Conservation (phyloP, 164 flowering plant genomes). For the Protea cynaroides region DNA sequence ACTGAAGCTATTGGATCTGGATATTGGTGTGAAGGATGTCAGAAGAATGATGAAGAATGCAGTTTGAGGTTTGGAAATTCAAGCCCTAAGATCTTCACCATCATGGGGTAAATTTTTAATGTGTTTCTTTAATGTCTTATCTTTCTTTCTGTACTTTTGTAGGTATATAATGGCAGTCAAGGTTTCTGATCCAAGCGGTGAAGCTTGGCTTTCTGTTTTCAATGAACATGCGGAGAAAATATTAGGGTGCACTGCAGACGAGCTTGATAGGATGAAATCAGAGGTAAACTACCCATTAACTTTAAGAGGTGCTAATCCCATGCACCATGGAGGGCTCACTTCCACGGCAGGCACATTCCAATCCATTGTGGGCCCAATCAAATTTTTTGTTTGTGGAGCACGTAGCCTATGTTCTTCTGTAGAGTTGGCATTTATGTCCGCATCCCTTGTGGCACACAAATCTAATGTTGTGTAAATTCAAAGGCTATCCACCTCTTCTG, state of each 20-base stretch:
- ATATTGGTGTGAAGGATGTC: conserved; percentile 95
- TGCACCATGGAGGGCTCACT: too few species aligned
- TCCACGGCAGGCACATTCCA: too few species aligned
- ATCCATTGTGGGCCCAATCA: too few species aligned
- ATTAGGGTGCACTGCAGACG: conserved; percentile 91
- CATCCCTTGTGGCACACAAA: too few species aligned
- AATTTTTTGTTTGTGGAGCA: too few species aligned
- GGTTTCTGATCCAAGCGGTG: conserved; percentile 75
- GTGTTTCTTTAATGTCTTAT: background rate
- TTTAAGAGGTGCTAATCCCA: too few species aligned
- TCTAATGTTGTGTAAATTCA: too few species aligned
- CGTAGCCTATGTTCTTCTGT: too few species aligned
- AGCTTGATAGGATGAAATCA: conserved; percentile 62
- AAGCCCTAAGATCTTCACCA: background rate
- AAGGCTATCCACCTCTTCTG: too few species aligned
- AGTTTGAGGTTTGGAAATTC: conserved; percentile 51
- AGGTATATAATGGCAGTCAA: conserved; percentile 74
- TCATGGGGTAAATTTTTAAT: background rate
- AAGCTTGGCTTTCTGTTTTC: conserved; percentile 76
- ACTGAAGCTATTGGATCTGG: conserved; percentile 86
- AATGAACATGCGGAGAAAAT: conserved; percentile 84
- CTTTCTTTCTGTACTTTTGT: conserved; percentile 1
- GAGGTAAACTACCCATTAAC: conserved; percentile 35
- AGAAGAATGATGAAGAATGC: conserved; percentile 70
- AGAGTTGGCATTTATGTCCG: too few species aligned